Conservation (phyloP, 352 stramenopile species). For the Globisporangium sylvaticum region DNA sequence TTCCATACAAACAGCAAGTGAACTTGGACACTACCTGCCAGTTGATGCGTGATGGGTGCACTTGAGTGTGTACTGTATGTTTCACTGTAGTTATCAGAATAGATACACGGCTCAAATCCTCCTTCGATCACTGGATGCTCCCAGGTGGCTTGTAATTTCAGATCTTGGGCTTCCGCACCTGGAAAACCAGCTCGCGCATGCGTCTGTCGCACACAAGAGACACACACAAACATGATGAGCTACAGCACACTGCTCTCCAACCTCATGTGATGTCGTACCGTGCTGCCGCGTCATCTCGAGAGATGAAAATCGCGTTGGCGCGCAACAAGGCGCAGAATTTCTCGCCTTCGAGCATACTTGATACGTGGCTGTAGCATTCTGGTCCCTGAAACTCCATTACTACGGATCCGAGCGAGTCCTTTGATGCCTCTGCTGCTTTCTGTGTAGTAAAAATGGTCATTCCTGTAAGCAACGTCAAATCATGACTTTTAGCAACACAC, state of each 20-base stretch:
- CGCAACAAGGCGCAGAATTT: conserved; percentile 19
- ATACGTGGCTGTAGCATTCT: conserved; percentile 18
- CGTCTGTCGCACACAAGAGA: conserved; percentile 17
- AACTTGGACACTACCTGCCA: too few species aligned
- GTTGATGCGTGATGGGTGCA: background rate
- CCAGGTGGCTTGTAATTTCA: conserved; percentile 9
- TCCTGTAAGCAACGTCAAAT: background rate
- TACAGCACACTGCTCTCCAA: too few species aligned
- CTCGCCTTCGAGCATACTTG: conserved; percentile 19
- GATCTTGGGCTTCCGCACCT: conserved; percentile 44
- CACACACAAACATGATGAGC: background rate
- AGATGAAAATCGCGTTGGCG: conserved; percentile 24
- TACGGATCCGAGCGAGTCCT: conserved; percentile 35
- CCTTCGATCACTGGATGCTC: too few species aligned
- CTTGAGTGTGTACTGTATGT: background rate
- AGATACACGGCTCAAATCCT: too few species aligned
- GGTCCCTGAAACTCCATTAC: conserved; percentile 57
- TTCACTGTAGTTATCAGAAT: too few species aligned
- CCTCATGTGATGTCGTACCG: too few species aligned
- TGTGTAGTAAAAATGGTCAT: conserved; percentile 8
- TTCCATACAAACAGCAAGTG: too few species aligned
- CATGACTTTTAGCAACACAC: background rate
- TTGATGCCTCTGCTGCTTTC: conserved; percentile 29
- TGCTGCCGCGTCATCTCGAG: conserved; percentile 22
- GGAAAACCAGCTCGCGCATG: conserved; percentile 45